Evolutionary conservation across 1,284 basidiomycete species (phyloP).

Genomic region (Rhodotorula sp.): DNA sequence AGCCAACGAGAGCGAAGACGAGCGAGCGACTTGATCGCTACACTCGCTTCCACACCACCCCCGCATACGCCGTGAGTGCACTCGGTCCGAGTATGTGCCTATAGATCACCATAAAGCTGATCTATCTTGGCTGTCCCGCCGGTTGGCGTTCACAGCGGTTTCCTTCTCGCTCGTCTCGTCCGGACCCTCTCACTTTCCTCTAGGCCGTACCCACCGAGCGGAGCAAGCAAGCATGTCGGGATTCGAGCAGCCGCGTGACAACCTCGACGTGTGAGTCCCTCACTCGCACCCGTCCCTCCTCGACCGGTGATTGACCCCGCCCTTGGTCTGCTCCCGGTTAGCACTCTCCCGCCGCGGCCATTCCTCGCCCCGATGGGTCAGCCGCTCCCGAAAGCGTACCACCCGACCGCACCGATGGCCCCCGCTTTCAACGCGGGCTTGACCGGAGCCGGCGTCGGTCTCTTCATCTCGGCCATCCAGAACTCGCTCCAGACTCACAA

Average conservation of each 20-base stretch:
- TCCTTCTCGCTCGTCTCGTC: neutral
- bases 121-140: too few species aligned
- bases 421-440: slow-evolving; percentile 36
- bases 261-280: slow-evolving; percentile 7
- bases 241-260: slow-evolving; percentile 6
- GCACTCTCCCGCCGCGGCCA: slow-evolving; percentile 39
- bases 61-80: too few species aligned
- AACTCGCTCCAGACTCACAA: slow-evolving; percentile 58
- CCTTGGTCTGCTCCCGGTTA: slow-evolving; percentile 2
- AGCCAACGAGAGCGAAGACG: too few species aligned
- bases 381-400: slow-evolving; percentile 25
- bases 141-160: too few species aligned
- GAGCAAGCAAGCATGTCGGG: slow-evolving; percentile 1
- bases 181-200: too few species aligned
- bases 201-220: neutral
- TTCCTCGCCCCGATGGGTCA: slow-evolving; percentile 34
- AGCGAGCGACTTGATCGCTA: too few species aligned
- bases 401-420: slow-evolving; percentile 19
- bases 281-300: too few species aligned
- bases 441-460: slow-evolving; percentile 38
- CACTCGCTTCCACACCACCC: too few species aligned
- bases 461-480: slow-evolving; percentile 38
- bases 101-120: too few species aligned
- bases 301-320: slow-evolving; percentile 7
- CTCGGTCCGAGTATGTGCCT: too few species aligned